A percentile compares a stretch with the other conserved stretches of the same genome.
These are phyloP conservation scores for Aspergillus olivimuriae DNA, from an alignment of 495 filamentous ascomycete species.

Conservation along the genomic window DNA sequence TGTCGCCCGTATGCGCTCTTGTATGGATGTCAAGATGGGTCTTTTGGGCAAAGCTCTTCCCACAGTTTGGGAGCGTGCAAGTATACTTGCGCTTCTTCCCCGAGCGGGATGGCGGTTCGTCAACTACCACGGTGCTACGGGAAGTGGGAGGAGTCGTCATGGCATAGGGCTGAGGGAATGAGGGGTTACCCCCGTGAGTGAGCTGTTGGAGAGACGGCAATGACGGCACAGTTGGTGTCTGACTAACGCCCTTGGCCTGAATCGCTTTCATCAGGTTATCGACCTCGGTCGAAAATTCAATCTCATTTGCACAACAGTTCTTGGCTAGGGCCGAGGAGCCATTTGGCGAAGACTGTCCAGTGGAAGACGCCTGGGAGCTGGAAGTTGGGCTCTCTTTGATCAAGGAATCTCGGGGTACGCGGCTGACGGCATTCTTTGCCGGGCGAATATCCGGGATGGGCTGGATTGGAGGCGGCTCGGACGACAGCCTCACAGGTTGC, in stretches of 20 bases:
- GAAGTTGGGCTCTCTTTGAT: slow-evolving; percentile 12
- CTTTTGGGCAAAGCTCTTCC: slow-evolving; percentile 83
- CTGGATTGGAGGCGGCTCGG: slow-evolving; percentile 26
- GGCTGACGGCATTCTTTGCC: slow-evolving; percentile 37
- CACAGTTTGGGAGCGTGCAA: slow-evolving; percentile 69
- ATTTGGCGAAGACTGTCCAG: slow-evolving; percentile 4
- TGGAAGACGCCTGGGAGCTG: slow-evolving; percentile 3
- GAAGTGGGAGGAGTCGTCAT: slow-evolving; percentile 14
- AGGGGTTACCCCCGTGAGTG: slow-evolving; percentile 17
- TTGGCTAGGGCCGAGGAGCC: slow-evolving; percentile 9
- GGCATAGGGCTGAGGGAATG: slow-evolving; percentile 24
- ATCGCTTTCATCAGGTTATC: slow-evolving; percentile 92
- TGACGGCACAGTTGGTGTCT: slow-evolving; percentile 18
- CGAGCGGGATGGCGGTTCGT: slow-evolving; percentile 27
- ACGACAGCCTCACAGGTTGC: slow-evolving; percentile 26
- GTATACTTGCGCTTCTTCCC: slow-evolving; percentile 52
- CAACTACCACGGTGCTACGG: slow-evolving; percentile 19
- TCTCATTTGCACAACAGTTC: slow-evolving; percentile 24
- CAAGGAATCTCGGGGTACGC: slow-evolving; percentile 18
- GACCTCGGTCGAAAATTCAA: slow-evolving; percentile 72
- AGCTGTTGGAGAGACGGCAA: slow-evolving; percentile 33
- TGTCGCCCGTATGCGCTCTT: slow-evolving; percentile 83
- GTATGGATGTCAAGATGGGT: slow-evolving; percentile 91
- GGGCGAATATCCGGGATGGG: slow-evolving; percentile 34
- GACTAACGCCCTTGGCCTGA: slow-evolving; percentile 55